Base-by-base conservation (phyloP, 2,329 filamentous ascomycete genomes). In the Sporothrix protearum region DNA sequence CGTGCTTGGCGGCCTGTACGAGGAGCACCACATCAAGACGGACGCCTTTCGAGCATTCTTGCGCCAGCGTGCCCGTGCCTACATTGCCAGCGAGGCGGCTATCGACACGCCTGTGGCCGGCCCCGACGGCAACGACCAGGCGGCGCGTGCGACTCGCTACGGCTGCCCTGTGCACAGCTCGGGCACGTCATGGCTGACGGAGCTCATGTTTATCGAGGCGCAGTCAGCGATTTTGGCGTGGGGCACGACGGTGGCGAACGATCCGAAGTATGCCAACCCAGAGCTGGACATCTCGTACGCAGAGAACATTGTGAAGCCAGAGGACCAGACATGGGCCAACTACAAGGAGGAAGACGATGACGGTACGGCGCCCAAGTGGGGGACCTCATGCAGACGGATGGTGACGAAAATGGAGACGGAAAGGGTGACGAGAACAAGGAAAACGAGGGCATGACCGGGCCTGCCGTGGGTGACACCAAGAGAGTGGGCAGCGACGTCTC, bases 81-180 rank as follows among this genome's bases (percentile, higher is more conserved):
- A 92, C 77, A 76, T 87, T 9, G 76, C 85, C n/a, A 88, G 86
- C 16, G 69, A 80, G 12, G 81, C 86, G 3, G 84, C 86, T 0
- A 75, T 86, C 0, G 86, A 86, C 53, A 83, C 81, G 0, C 84
- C 85, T 1, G 79, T 93, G 7, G 81, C 85, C 0, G 85, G 86
- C 0, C 82, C 86, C 1, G 77, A 82, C 1, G 85, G 86, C 10
- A 87, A 86, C 75, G 77, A 80, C 0, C 75, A 78, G 16, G 80
- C 81, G 2, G 71, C 74, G 1, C 75, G 77, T 49, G 81, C 84
- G 76, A 82, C 82, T 0, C 75, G 79, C 12, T 82, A 86, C 57
- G 90, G 91, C 5, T 91, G 88, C 74, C 91, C 91, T 4, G 85
- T 89, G 73, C 91, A 91, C 79, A 90, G 90, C n/a, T 90, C 90